Evolutionary conservation across 108 stramenopile genomes (phyloP).

Genomic region (Nannochloropsis gaditana): DNA sequence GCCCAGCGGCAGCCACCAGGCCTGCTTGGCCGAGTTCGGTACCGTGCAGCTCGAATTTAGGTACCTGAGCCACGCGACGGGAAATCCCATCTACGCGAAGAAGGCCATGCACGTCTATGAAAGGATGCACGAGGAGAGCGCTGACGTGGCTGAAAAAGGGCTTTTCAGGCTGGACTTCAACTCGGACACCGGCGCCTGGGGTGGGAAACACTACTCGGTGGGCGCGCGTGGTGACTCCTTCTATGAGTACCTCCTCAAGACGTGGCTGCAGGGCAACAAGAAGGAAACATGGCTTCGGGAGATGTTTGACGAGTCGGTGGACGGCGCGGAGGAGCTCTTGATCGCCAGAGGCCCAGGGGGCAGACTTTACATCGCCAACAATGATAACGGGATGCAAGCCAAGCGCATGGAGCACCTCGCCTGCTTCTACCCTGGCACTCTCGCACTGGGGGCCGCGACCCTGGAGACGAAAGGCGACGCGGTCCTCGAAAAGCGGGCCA

Average conservation of each 20-base stretch:
- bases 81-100: constrained; percentile 61
- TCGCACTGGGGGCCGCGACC: constrained; percentile 76
- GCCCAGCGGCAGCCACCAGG: constrained; percentile 23
- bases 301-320: constrained; percentile 81
- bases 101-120: constrained; percentile 68
- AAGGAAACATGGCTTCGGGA: constrained; percentile 51
- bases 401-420: constrained; percentile 62
- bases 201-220: constrained; percentile 36
- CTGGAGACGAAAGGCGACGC: constrained; percentile 27
- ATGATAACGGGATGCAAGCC: constrained; percentile 21
- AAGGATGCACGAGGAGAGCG: background rate
- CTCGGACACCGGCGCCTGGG: constrained; percentile 23
- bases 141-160: constrained; percentile 29
- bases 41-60: constrained; percentile 86
- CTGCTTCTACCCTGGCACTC: constrained; percentile 69
- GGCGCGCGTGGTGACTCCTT: constrained; percentile 69
- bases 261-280: constrained; percentile 66
- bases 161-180: constrained; percentile 42
- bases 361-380: constrained; percentile 60
- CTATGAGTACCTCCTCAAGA: constrained; percentile 68
- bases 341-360: constrained; percentile 64
- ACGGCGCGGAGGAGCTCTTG: constrained; percentile 67
- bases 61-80: constrained; percentile 64
- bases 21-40: constrained; percentile 70
- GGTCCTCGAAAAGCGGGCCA: constrained; percentile 56